phyloP scores from a whole-genome alignment of 164 flowering plant species.

The Kingdonia uniflora region DNA sequence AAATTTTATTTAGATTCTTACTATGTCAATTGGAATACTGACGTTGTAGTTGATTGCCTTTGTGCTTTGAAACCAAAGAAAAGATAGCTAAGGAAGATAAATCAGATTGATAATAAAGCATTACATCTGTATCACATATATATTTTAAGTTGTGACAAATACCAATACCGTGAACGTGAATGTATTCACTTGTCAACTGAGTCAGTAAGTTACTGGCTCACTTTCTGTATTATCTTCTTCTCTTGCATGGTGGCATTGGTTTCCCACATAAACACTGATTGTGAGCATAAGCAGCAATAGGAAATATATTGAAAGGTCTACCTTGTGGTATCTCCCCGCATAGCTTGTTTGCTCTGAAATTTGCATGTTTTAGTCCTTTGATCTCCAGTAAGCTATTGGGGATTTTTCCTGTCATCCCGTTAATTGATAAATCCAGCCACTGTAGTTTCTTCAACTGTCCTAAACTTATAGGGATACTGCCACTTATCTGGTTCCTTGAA shows the following conservation, averaged over 20 bases:
- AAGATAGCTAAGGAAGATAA: too few relatives aligned
- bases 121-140: too few relatives aligned
- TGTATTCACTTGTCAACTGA: constrained; percentile 6
- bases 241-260: constrained; percentile 68
- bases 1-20: neutral
- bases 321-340: constrained; percentile 91
- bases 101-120: too few relatives aligned
- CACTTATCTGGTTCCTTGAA: constrained; percentile 60
- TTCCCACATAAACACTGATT: constrained; percentile 86
- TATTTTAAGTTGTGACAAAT: too few relatives aligned
- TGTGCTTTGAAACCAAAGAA: neutral
- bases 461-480: constrained; percentile 62
- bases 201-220: constrained; percentile 46
- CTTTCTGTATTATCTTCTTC: constrained; percentile 9
- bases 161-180: constrained; percentile 1
- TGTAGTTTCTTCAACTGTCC: constrained; percentile 40
- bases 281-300: constrained; percentile 70
- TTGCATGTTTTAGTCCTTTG: constrained; percentile 42
- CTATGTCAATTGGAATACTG: too few relatives aligned
- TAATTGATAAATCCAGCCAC: constrained; percentile 79
- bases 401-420: constrained; percentile 52
- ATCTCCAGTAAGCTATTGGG: constrained; percentile 55
- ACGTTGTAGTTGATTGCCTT: too few relatives aligned
- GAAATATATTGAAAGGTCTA: constrained; percentile 70
- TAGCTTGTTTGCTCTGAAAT: constrained; percentile 68